A percentile compares a stretch with the other conserved stretches of the same genome.
Evolutionary conservation across 192 early-diverging fungal genomes (phyloP).

Genomic region (Podochytrium sp.): DNA sequence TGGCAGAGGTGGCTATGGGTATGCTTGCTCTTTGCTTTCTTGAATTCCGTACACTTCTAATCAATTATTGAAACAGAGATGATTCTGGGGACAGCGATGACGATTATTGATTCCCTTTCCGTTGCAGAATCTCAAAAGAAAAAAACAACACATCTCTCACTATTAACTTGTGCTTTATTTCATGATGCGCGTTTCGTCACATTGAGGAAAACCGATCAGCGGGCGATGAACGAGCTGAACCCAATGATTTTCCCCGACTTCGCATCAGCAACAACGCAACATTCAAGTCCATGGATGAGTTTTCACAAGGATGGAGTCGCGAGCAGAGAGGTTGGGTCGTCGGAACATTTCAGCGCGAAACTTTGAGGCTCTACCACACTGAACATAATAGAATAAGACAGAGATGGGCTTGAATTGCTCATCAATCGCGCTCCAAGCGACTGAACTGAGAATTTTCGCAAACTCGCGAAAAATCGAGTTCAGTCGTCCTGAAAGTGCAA

Average conservation of each 20-base stretch:
- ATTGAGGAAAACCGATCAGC: not conserved
- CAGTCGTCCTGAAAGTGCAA: no score
- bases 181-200: not conserved
- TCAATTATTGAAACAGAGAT: not conserved
- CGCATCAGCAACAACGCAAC: slow-evolving; percentile 15
- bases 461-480: no score
- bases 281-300: no score
- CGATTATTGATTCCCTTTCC: not conserved
- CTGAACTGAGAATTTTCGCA: no score
- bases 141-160: not conserved
- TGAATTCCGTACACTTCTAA: no score
- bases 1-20: not conserved
- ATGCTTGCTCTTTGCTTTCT: not conserved
- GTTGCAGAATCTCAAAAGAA: not conserved
- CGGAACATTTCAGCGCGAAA: no score
- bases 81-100: not conserved
- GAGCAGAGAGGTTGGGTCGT: no score
- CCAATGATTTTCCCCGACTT: slow-evolving; percentile 1
- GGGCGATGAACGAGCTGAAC: slow-evolving; percentile 13
- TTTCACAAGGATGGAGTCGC: no score
- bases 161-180: not conserved
- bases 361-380: no score
- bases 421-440: no score
- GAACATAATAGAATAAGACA: no score
- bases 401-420: no score